Evolutionary conservation across 352 stramenopile species (phyloP), one percentile per base, ranked within the genome.

Genomic region (Globisporangium cylindrosporum): DNA sequence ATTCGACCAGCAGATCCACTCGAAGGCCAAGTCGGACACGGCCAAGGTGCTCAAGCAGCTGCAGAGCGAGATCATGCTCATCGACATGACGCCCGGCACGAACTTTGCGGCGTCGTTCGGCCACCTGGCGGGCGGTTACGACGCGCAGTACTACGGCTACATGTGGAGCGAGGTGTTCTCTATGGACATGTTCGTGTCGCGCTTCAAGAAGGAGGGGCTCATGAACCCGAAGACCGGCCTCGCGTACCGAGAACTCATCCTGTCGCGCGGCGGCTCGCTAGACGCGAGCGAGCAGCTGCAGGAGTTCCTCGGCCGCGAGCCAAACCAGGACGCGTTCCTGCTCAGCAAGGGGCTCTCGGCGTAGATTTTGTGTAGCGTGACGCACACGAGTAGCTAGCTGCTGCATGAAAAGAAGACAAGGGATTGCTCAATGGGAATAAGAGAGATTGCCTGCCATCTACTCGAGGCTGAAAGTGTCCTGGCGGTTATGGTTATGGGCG

Each of bases 91-190:
- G 51, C 78, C 81, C 5, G 82, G 80, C 27, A 94, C 84, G 56
- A 95, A 95, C 74, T 94, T 96, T 68, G 79, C 91, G 2, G 86
- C 75, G 10, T 93, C 84, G 15, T 96, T 97, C 66, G 84, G 84
- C 15, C 90, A 97, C 76, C 72, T 97, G 66, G 86, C 77, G 12
- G 82, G 84, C 32, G 84, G 82, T 66, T 93, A 92, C 67, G 83
- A 93, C 55, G 83, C 86, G 3, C 80, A 92, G 77, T 93, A 92
- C 72, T 94, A 92, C 61, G 90, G 89, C 61, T 97, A 97, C 81
- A 85, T 97, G 80, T 97, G 90, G 89, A 94, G 88, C 62, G 88
- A 96, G 66, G 89, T 96, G 14, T 88, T 95, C 53, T 94, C 87
- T 66, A 90, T 92, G 70, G 90, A 96, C 69, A 96, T 97, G 90